Conservation (phyloP, 2,329 filamentous ascomycete genomes). For the Rutstroemia sp. region DNA sequence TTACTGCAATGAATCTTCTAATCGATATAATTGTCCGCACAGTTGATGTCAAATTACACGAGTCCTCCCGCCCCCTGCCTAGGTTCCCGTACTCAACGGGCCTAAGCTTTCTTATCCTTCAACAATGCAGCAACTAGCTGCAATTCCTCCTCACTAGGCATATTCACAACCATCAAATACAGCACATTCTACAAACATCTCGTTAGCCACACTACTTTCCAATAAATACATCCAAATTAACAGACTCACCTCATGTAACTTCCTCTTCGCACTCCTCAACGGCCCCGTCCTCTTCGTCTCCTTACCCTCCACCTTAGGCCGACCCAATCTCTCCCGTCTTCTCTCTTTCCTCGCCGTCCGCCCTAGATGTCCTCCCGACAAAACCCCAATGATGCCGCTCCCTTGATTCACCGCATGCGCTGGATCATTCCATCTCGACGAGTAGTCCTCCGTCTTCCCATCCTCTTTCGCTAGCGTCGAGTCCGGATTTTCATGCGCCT, state of each 20-base stretch:
- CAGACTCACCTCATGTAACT: constrained; percentile 10
- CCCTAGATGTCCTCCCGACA: constrained; percentile 39
- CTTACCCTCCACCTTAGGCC: not conserved
- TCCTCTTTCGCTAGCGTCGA: constrained; percentile 29
- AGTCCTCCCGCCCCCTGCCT: too few species aligned
- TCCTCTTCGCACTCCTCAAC: constrained; percentile 5
- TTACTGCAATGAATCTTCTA: too few species aligned
- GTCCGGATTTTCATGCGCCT: constrained; percentile 32
- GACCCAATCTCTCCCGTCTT: not conserved
- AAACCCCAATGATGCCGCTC: constrained; percentile 31
- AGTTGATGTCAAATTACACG: too few species aligned
- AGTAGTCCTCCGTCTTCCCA: constrained; percentile 31
- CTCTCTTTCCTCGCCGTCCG: constrained; percentile 9
- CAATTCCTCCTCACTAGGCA: constrained; percentile 1
- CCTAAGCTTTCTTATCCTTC: constrained; percentile 1
- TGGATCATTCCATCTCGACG: constrained; percentile 42
- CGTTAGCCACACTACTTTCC: constrained; percentile 12
- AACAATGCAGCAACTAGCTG: not conserved
- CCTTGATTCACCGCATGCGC: constrained; percentile 43
- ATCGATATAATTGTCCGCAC: too few species aligned
- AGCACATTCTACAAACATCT: constrained; percentile 36
- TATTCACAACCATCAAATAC: constrained; percentile 42
- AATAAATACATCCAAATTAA: constrained; percentile 23
- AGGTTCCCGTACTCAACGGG: not conserved
- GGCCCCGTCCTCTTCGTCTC: constrained; percentile 2